Conservation (phyloP, 139 green algal genomes). For the Bryopsis sp. region DNA sequence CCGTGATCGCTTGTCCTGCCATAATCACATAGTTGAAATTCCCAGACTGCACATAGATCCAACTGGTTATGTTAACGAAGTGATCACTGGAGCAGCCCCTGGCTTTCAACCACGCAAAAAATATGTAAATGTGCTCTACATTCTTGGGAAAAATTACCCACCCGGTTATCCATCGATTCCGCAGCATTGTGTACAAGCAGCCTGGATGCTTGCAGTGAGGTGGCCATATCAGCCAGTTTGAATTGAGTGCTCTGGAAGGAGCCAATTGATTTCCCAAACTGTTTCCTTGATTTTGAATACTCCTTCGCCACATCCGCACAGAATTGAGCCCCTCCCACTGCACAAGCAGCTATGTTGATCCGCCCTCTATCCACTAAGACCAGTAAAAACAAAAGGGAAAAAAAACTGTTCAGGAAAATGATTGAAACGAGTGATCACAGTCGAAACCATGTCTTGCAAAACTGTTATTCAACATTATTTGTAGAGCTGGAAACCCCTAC, state of each 20-base stretch:
- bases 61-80: no score
- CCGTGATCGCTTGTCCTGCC: no score
- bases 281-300: slow-evolving; percentile 38
- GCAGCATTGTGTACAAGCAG: slow-evolving; percentile 57
- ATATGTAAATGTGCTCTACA: no score
- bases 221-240: slow-evolving; percentile 73
- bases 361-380: slow-evolving; percentile 59
- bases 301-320: slow-evolving; percentile 47
- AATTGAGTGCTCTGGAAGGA: slow-evolving; percentile 67
- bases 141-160: neutral
- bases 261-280: slow-evolving; percentile 53
- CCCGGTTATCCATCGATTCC: slow-evolving; percentile 37
- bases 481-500: no score
- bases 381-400: neutral
- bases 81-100: no score
- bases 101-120: no score
- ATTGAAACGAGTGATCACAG: neutral
- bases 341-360: slow-evolving; percentile 77
- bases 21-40: no score
- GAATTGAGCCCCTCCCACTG: slow-evolving; percentile 61
- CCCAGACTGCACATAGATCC: no score
- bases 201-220: slow-evolving; percentile 46
- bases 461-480: no score
- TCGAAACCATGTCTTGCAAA: no score
- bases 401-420: slow-evolving; percentile 1